phyloP scores from a whole-genome alignment of 2,329 filamentous ascomycete species.

The Pochonia chlamydosporia region DNA sequence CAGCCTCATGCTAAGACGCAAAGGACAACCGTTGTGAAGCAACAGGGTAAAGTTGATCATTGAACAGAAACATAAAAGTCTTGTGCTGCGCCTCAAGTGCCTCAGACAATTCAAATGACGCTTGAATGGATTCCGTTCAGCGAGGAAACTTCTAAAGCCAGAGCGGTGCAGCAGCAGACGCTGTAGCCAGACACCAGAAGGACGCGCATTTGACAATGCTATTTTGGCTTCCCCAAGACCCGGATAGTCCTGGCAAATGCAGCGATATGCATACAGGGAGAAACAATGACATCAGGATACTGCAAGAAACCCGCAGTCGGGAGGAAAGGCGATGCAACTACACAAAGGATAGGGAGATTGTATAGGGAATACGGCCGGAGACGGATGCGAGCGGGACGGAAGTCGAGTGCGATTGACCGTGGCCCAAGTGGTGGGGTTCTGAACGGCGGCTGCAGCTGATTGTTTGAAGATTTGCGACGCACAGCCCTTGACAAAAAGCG shows the following conservation, averaged over 20 bases:
- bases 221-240: conserved; percentile 1
- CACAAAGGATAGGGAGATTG: not conserved
- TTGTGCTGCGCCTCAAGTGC: no score
- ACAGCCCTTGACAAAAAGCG: conserved; percentile 5
- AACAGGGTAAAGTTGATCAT: no score
- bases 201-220: conserved; percentile 6
- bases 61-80: no score
- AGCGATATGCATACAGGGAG: not conserved
- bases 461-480: conserved; percentile 5
- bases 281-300: not conserved
- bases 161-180: not conserved
- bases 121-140: not conserved
- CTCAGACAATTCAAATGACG: not conserved
- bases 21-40: no score
- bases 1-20: no score
- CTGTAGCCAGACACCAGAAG: conserved; percentile 1
- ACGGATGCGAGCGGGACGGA: conserved; percentile 1
- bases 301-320: not conserved
- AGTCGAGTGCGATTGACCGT: conserved; percentile 1
- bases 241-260: not conserved
- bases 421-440: conserved; percentile 1
- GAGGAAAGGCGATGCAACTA: not conserved
- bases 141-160: not conserved
- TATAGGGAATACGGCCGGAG: conserved; percentile 3
- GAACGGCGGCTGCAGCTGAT: conserved; percentile 3